Conservation (phyloP, 2,329 filamentous ascomycete genomes). For the Fusarium transvaalense region DNA sequence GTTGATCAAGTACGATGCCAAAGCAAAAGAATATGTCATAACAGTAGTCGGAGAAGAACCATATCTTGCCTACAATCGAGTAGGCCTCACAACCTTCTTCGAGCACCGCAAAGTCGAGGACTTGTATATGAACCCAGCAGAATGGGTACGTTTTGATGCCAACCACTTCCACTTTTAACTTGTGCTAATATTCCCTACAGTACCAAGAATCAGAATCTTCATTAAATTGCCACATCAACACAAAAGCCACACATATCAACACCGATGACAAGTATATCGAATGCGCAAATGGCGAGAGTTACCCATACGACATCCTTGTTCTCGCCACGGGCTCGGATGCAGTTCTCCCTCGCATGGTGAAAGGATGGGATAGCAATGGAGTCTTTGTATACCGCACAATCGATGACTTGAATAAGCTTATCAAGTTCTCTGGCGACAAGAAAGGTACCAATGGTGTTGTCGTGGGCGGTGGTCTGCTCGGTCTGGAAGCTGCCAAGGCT, state of each 20-base stretch:
- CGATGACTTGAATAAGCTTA: conserved; percentile 81
- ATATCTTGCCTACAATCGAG: conserved; percentile 90
- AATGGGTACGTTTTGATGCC: conserved; percentile 72
- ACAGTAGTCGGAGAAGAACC: conserved; percentile 89
- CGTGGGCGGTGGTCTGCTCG: conserved; percentile 86
- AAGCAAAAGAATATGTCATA: conserved; percentile 80
- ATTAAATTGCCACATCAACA: conserved; percentile 81
- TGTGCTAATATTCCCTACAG: conserved; percentile 54
- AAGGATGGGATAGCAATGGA: conserved; percentile 82
- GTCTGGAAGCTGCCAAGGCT: conserved; percentile 89
- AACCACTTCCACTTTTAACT: not conserved
- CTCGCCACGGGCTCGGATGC: conserved; percentile 90
- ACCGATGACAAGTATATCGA: conserved; percentile 73
- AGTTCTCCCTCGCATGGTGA: conserved; percentile 76
- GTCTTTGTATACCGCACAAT: conserved; percentile 93
- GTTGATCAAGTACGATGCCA: conserved; percentile 84
- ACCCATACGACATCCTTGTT: conserved; percentile 84
- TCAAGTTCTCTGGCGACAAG: conserved; percentile 75
- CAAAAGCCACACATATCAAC: conserved; percentile 74
- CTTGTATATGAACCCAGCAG: conserved; percentile 85
- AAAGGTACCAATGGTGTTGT: conserved; percentile 79
- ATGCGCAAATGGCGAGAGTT: conserved; percentile 76
- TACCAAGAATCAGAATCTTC: conserved; percentile 76
- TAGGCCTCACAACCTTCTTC: conserved; percentile 90
- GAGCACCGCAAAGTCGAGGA: conserved; percentile 87